Percentiles rank a stretch among this genome's conserved stretches.
phyloP scores from a whole-genome alignment of 2,329 filamentous ascomycete genomes.

The Alternaria arborescens region DNA sequence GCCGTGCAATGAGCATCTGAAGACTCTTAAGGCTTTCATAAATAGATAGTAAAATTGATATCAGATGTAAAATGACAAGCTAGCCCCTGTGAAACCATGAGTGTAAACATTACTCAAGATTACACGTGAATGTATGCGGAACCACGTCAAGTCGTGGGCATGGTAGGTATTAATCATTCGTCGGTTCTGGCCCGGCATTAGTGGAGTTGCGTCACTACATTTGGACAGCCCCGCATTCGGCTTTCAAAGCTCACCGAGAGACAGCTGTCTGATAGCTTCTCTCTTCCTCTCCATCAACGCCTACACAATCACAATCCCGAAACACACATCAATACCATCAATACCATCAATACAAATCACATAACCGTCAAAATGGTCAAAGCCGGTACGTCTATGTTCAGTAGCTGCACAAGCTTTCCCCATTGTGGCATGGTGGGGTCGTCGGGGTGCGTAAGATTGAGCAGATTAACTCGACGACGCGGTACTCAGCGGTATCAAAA shows the following conservation, averaged over 20 bases:
- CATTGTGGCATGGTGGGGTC: slow-evolving; percentile 45
- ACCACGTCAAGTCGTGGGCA: not conserved
- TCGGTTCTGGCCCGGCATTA: slow-evolving; percentile 32
- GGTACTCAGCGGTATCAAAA: slow-evolving; percentile 16
- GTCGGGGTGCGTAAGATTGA: slow-evolving; percentile 64
- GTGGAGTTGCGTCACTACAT: slow-evolving; percentile 42
- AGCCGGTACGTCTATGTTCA: slow-evolving; percentile 74
- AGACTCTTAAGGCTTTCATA: slow-evolving; percentile 19
- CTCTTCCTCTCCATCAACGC: slow-evolving; percentile 16
- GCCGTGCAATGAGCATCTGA: slow-evolving; percentile 33
- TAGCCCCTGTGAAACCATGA: not conserved
- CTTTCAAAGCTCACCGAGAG: slow-evolving; percentile 33
- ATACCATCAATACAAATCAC: slow-evolving; percentile 24
- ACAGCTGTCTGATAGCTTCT: slow-evolving; percentile 3
- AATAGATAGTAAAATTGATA: slow-evolving; percentile 33
- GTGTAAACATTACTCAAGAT: not conserved
- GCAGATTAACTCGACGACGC: slow-evolving; percentile 59
- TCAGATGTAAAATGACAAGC: slow-evolving; percentile 14
- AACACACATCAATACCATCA: slow-evolving; percentile 25
- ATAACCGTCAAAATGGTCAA: slow-evolving; percentile 91
- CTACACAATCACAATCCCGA: slow-evolving; percentile 18
- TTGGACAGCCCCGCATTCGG: slow-evolving; percentile 36
- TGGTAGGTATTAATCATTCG: slow-evolving; percentile 39
- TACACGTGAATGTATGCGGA: not conserved
- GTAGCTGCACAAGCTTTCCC: slow-evolving; percentile 29